Percentiles rank a stretch among this genome's conserved stretches.
Conservation (phyloP, 805 yeast species). For the Kodamaea leandrae region DNA sequence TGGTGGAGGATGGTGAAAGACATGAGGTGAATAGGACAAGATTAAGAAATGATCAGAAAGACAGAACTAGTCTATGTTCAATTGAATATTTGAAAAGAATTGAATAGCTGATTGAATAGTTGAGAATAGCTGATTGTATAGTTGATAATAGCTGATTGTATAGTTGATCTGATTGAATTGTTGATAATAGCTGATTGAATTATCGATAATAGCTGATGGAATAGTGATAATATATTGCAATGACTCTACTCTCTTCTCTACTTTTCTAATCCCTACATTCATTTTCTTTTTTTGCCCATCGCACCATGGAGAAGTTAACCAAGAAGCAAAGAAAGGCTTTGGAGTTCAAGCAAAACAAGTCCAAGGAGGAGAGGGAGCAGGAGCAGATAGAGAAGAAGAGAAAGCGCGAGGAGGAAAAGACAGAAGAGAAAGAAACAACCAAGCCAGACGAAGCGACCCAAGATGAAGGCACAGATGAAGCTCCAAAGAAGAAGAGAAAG, state of each 20-base stretch:
- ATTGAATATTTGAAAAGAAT: too few species aligned
- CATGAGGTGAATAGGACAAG: too few species aligned
- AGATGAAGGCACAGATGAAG: slow-evolving; percentile 10
- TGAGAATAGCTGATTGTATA: too few species aligned
- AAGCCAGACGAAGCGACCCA: slow-evolving; percentile 13
- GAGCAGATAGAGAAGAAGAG: slow-evolving; percentile 31
- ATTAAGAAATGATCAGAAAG: too few species aligned
- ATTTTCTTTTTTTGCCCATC: slow-evolving; percentile 1
- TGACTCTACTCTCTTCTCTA: neutral
- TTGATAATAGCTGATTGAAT: too few species aligned
- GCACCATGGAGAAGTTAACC: slow-evolving; percentile 42
- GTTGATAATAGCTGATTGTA: too few species aligned
- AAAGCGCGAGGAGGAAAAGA: slow-evolving; percentile 27
- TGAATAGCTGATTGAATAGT: too few species aligned
- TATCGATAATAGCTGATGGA: too few species aligned
- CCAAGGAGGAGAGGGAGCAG: slow-evolving; percentile 39
- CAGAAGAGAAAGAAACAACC: slow-evolving; percentile 11
- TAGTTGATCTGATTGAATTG: too few species aligned
- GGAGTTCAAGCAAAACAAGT: slow-evolving; percentile 47
- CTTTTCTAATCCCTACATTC: neutral
- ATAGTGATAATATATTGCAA: too few species aligned
- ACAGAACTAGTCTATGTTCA: too few species aligned
- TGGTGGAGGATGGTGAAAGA: too few species aligned
- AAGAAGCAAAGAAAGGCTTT: slow-evolving; percentile 66
- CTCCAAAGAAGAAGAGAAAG: slow-evolving; percentile 65